Base-by-base conservation (phyloP, 352 stramenopile genomes). In the Thraustotheca clavata region DNA sequence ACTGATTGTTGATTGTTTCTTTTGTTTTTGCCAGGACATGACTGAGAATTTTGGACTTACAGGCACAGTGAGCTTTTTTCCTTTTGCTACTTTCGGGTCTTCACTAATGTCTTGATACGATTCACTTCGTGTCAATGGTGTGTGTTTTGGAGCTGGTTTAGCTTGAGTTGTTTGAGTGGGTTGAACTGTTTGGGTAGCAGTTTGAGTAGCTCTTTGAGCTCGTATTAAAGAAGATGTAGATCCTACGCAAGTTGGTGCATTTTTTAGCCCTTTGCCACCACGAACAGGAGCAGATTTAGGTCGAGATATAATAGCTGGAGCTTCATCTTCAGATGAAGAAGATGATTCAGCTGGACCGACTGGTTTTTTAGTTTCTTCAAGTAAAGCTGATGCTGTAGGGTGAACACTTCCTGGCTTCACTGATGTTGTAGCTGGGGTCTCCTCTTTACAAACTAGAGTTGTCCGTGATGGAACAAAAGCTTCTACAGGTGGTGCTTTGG, bases 41-140 rank as follows among this genome's bases (percentile, higher is more conserved):
- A 91, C 73, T 0, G 82, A 91, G 63, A 92, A 92, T 48, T 89
- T 90, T 38, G 83, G 83, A 46, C 80, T 90, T 71, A 78, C 77
- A 0, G 83, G 83, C 12, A 92, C 83, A 0, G 83, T 92, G 26
- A 89, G 68, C 7, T 76, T 78, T 67, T 85, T 88, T 2, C 18
- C 63, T 50, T 59, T 27, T 32, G 43, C 16, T 38, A 65, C 24
- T 29, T 76, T 26, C 55, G 39, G 40, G 60, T 59, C 24, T 67
- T 59, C 31, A 18, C 67, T 18, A 86, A 67, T 47, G 38, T 69
- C 41, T 73, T 87, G 1, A 71, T 66, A 47, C 84, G 70, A 0
- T 69, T n/a, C 22, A 35, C 76, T 82, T 11, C 85, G 60, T 22
- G 35, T 59, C 14, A 67, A 36, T 7, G 22, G 22, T 12, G 36